phyloP scores from a whole-genome alignment of 768 basidiomycete species.

The Psilocybe tampanensis region DNA sequence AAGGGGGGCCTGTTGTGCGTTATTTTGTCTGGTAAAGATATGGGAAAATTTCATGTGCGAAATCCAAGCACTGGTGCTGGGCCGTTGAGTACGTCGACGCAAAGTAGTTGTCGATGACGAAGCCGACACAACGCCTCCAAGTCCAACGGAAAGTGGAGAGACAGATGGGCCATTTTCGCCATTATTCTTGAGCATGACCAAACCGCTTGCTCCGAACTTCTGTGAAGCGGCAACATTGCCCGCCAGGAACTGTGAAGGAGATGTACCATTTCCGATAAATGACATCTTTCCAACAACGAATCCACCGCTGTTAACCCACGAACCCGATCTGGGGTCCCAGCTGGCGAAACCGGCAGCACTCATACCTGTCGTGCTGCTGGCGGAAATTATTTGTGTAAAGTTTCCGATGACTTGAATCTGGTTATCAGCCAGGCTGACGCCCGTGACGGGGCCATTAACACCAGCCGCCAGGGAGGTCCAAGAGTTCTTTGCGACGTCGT shows the following conservation, averaged over 20 bases:
- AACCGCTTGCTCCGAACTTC: slow-evolving; percentile 74
- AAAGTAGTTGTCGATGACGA: slow-evolving; percentile 30
- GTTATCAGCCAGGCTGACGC: slow-evolving; percentile 49
- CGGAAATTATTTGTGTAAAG: slow-evolving; percentile 55
- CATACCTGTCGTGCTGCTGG: slow-evolving; percentile 33
- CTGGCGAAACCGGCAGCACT: slow-evolving; percentile 67
- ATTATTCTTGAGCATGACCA: slow-evolving; percentile 78
- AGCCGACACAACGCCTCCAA: slow-evolving; percentile 42
- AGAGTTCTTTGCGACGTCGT: slow-evolving; percentile 61
- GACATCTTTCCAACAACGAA: slow-evolving; percentile 73
- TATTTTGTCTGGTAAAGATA: slow-evolving; percentile 56
- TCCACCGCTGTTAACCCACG: slow-evolving; percentile 78
- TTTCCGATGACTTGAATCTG: slow-evolving; percentile 74
- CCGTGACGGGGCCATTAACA: slow-evolving; percentile 73
- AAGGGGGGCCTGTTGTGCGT: slow-evolving; percentile 43
- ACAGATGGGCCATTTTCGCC: slow-evolving; percentile 56
- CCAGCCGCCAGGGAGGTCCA: slow-evolving; percentile 78
- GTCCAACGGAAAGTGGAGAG: slow-evolving; percentile 59
- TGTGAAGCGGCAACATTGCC: slow-evolving; percentile 62
- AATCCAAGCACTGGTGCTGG: slow-evolving; percentile 43
- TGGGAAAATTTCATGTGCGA: slow-evolving; percentile 45
- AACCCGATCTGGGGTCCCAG: slow-evolving; percentile 62
- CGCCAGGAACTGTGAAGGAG: slow-evolving; percentile 64
- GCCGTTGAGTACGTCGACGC: slow-evolving; percentile 34
- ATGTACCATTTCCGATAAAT: slow-evolving; percentile 68